A percentile compares a stretch with the other conserved stretches of the same genome.
phyloP scores from a whole-genome alignment of 208 protist genomes.

The Kentomonas sorsogonicus region DNA sequence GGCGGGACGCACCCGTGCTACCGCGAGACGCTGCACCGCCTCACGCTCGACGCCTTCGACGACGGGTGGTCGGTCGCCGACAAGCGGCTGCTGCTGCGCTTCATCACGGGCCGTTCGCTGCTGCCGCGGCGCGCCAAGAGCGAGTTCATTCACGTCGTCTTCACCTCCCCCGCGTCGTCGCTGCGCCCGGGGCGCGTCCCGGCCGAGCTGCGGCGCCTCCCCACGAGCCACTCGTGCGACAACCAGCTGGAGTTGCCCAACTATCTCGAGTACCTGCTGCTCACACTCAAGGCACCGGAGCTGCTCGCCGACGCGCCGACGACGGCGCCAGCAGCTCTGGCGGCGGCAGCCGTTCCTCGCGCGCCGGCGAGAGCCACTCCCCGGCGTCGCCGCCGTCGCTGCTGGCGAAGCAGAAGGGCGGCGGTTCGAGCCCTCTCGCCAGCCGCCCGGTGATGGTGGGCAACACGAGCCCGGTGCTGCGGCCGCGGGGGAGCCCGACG shows the following conservation, averaged over 20 bases:
- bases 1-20: conserved; percentile 9
- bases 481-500: too few relatives aligned
- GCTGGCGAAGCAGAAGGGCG: conserved; percentile 2
- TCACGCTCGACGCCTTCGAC: conserved; percentile 29
- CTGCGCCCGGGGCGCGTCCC: conserved; percentile 8
- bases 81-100: conserved; percentile 35
- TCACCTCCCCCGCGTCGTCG: conserved; percentile 12
- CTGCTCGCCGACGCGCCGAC: background rate
- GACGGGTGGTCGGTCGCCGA: conserved; percentile 24
- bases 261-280: conserved; percentile 36
- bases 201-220: conserved; percentile 15
- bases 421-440: too few relatives aligned
- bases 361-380: conserved; percentile 5
- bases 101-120: conserved; percentile 36
- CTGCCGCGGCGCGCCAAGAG: conserved; percentile 16
- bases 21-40: conserved; percentile 16
- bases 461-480: too few relatives aligned
- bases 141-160: conserved; percentile 19
- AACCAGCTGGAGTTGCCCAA: conserved; percentile 33
- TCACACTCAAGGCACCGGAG: conserved; percentile 9
- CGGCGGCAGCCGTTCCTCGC: conserved; percentile 4
- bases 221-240: conserved; percentile 14
- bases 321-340: background rate
- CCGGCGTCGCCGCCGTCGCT: conserved; percentile 10
- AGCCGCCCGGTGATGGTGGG: too few relatives aligned